Evolutionary conservation across 345 rosid species (phyloP).

Genomic region (Brassica juncea): DNA sequence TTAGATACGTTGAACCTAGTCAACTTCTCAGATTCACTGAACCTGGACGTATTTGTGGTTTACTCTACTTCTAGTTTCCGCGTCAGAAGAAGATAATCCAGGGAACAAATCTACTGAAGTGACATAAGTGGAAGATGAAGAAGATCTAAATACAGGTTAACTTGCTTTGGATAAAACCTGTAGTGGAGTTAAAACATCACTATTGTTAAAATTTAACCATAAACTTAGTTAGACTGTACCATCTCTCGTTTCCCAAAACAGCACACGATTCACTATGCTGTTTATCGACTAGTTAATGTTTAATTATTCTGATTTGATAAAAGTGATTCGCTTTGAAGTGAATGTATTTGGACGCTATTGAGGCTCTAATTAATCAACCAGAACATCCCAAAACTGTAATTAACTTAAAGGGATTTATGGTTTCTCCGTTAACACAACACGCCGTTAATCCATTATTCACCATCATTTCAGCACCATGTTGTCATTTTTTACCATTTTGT

Average conservation of each 20-base stretch:
- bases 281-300: neutral
- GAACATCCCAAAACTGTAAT: slow-evolving; percentile 1
- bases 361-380: slow-evolving; percentile 1
- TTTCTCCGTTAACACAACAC: slow-evolving; percentile 20
- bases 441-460: neutral
- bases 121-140: neutral
- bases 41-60: slow-evolving; percentile 15
- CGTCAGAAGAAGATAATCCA: slow-evolving; percentile 7
- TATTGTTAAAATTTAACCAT: neutral
- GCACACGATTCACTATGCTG: slow-evolving; percentile 8
- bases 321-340: neutral
- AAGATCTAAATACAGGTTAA: neutral
- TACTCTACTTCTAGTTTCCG: slow-evolving; percentile 35
- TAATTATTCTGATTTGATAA: neutral
- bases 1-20: slow-evolving; percentile 26
- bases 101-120: slow-evolving; percentile 21
- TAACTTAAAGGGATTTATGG: neutral
- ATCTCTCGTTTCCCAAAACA: neutral
- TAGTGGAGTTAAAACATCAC: neutral
- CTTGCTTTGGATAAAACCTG: neutral
- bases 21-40: neutral
- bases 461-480: slow-evolving; percentile 36
- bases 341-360: slow-evolving; percentile 26
- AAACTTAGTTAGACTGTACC: neutral
- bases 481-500: slow-evolving; percentile 22